These are phyloP conservation scores for Xylariaceae sp. DNA, from an alignment of 2,329 filamentous ascomycete species.

Conservation along the genomic window DNA sequence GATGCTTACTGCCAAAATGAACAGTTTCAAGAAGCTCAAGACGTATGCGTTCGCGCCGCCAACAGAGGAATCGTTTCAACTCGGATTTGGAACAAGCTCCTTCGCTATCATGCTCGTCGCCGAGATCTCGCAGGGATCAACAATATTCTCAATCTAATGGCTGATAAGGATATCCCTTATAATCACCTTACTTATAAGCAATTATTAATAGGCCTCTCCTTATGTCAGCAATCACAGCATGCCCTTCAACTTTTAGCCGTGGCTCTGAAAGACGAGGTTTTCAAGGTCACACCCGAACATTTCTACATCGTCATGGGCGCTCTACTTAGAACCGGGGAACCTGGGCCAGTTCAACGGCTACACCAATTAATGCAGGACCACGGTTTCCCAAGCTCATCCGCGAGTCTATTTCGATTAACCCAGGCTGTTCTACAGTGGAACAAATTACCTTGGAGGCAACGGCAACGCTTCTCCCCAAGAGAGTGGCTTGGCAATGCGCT, in stretches of 20 bases:
- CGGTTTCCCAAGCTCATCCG: constrained; percentile 47
- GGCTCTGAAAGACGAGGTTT: constrained; percentile 47
- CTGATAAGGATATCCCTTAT: constrained; percentile 48
- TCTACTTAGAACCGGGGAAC: constrained; percentile 50
- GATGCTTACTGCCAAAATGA: constrained; percentile 67
- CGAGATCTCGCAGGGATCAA: constrained; percentile 56
- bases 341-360: constrained; percentile 45
- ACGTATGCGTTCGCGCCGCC: constrained; percentile 60
- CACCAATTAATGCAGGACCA: constrained; percentile 47
- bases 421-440: constrained; percentile 44
- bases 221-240: constrained; percentile 52
- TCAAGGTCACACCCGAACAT: constrained; percentile 51
- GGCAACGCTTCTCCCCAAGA: constrained; percentile 14
- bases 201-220: constrained; percentile 52
- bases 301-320: constrained; percentile 57
- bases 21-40: constrained; percentile 57
- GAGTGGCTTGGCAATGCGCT: constrained; percentile 40
- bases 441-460: constrained; percentile 31
- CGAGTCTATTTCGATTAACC: constrained; percentile 47
- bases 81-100: constrained; percentile 76
- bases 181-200: constrained; percentile 53
- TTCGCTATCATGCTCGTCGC: constrained; percentile 68
- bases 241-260: constrained; percentile 52
- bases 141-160: constrained; percentile 53
- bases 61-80: constrained; percentile 55